These are phyloP conservation scores for Cercospora zeae-maydis DNA, from an alignment of 2,329 filamentous ascomycete genomes.

Conservation along the genomic window DNA sequence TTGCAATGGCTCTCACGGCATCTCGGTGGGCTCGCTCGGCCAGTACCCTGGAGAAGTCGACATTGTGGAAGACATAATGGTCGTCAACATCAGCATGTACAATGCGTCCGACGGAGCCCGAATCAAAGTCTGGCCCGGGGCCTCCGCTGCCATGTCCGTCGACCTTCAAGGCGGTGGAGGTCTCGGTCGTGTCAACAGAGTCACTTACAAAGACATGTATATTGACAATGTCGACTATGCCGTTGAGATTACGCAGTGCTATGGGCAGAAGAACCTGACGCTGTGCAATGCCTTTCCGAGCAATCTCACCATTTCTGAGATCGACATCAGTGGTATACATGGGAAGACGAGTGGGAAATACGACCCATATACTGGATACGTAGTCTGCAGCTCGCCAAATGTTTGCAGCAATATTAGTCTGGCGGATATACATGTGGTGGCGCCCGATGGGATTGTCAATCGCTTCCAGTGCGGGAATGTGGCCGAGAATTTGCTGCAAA, in stretches of 20 bases:
- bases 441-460: constrained; percentile 30
- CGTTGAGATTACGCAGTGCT: constrained; percentile 64
- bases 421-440: constrained; percentile 28
- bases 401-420: constrained; percentile 51
- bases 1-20: constrained; percentile 69
- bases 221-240: constrained; percentile 63
- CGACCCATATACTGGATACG: constrained; percentile 42
- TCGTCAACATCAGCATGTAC: constrained; percentile 39
- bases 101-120: constrained; percentile 59
- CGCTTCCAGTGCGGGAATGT: constrained; percentile 34
- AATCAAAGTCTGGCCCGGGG: constrained; percentile 70
- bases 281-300: constrained; percentile 59
- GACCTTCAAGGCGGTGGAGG: constrained; percentile 66
- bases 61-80: constrained; percentile 65
- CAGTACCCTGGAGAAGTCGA: constrained; percentile 63
- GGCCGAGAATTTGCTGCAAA: constrained; percentile 30
- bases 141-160: constrained; percentile 53
- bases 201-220: constrained; percentile 62
- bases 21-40: constrained; percentile 67
- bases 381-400: constrained; percentile 44
- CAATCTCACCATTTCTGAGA: constrained; percentile 53
- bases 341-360: constrained; percentile 51
- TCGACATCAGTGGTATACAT: constrained; percentile 55
- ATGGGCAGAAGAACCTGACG: constrained; percentile 59
- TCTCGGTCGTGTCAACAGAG: constrained; percentile 59